Conservation (phyloP, 495 filamentous ascomycete species). For the Penicillium flavigenum region DNA sequence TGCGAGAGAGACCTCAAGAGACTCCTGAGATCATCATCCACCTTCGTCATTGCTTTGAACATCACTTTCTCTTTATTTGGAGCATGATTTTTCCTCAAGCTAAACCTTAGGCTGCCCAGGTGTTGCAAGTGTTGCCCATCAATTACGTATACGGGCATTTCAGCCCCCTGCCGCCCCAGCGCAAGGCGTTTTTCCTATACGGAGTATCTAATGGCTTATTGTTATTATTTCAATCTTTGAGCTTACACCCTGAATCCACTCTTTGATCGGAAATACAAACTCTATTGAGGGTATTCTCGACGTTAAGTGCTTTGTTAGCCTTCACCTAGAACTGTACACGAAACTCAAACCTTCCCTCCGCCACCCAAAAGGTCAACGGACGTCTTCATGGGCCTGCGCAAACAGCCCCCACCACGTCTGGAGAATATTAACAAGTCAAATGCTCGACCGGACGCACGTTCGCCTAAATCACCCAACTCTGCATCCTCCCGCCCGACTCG, state of each 20-base stretch:
- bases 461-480: constrained; percentile 31
- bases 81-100: constrained; percentile 8
- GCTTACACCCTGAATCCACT: neutral
- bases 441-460: constrained; percentile 30
- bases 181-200: constrained; percentile 15
- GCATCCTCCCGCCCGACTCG: constrained; percentile 34
- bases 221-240: neutral
- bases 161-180: constrained; percentile 14
- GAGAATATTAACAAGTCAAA: constrained; percentile 38
- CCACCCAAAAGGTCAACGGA: neutral
- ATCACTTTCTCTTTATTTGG: neutral
- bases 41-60: constrained; percentile 1
- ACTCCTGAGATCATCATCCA: constrained; percentile 1
- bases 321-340: neutral
- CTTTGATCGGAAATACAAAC: neutral
- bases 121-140: neutral
- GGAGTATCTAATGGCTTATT: constrained; percentile 4
- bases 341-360: constrained; percentile 2
- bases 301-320: neutral
- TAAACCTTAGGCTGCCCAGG: neutral
- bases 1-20: neutral
- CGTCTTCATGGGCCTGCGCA: constrained; percentile 50
- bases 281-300: neutral
- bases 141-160: neutral
- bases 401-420: constrained; percentile 46